phyloP scores from a whole-genome alignment of 768 basidiomycete genomes.

The Steccherinum ochraceum region DNA sequence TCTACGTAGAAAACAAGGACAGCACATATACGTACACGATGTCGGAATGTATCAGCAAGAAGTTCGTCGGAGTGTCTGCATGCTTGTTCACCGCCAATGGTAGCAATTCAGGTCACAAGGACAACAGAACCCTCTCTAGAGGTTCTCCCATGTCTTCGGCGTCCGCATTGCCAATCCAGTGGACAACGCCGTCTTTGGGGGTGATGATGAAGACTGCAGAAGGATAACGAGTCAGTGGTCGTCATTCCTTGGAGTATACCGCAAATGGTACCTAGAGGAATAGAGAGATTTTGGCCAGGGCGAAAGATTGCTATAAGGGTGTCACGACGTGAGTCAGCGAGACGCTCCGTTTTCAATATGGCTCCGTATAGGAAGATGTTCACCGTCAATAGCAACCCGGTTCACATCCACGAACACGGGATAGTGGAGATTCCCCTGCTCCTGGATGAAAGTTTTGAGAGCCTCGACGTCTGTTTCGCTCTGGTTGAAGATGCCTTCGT shows the following conservation, averaged over 20 bases:
- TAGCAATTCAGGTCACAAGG: conserved; percentile 8
- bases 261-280: conserved; percentile 19
- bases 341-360: background rate
- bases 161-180: conserved; percentile 24
- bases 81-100: background rate
- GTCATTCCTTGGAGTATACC: conserved; percentile 10
- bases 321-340: conserved; percentile 9
- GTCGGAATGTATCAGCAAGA: background rate
- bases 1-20: background rate
- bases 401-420: conserved; percentile 22
- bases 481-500: conserved; percentile 25
- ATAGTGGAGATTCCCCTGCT: conserved; percentile 22
- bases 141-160: conserved; percentile 22
- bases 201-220: conserved; percentile 22
- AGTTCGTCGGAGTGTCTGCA: background rate
- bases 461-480: conserved; percentile 17
- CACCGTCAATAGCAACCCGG: conserved; percentile 21
- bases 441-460: conserved; percentile 18
- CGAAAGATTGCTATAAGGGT: conserved; percentile 21
- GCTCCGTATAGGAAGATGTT: conserved; percentile 1
- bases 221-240: conserved; percentile 5
- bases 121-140: conserved; percentile 13
- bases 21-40: background rate
- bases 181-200: conserved; percentile 19
- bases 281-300: conserved; percentile 23